Evolutionary conservation across 106 monocot genomes (phyloP), one percentile per base, ranked within the genome.

Genomic region (Dendrobium chrysotoxum): DNA sequence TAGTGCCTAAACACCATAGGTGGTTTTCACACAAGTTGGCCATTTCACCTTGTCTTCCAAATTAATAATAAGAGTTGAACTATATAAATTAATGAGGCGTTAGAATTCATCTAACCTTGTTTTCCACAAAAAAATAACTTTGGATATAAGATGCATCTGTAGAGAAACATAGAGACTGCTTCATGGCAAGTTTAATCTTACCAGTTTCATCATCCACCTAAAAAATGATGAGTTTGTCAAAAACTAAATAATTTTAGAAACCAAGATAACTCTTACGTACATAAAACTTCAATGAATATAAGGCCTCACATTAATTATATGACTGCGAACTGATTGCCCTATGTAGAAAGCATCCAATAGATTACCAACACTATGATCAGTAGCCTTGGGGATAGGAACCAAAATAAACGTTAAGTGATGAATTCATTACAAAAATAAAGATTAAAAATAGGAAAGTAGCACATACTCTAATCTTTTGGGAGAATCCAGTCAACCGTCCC

Each of bases 251-350:
- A 50, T 13, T 50, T 50, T 21, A 80, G 8, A 38, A 11, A 16
- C 53, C 26, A 21, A 30, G 1, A 26, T 8, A 65, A 25, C 1
- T 65, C n/a, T 25, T 65, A 26, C 8, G 30, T 5, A 21, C 5
- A 70, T 3, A 45, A 42, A 26, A 4, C 35, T 50, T 68, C 21
- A 65, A 39, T 28, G 5, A 35, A 47, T 7, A n/a, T 81, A 58
- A 57, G 72, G 23, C 35, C 90, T 89, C 78, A 98, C 98, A 91
- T 82, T 84, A 9, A 86, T 44, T 75, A 99, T 77, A 81, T 89
- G 79, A 81, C 89, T 86, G n/a, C 95, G 89, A 80, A 99, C 92
- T 75, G 98, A 95, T 83, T 99, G 98, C 20, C 98, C 98, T 42
- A 87, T 54, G 64, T 88, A 92, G 87, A 99, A 99, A 15, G 87